Percentiles rank a stretch among this genome's conserved stretches.
phyloP scores from a whole-genome alignment of 164 flowering plant species.

The Vitis riparia region DNA sequence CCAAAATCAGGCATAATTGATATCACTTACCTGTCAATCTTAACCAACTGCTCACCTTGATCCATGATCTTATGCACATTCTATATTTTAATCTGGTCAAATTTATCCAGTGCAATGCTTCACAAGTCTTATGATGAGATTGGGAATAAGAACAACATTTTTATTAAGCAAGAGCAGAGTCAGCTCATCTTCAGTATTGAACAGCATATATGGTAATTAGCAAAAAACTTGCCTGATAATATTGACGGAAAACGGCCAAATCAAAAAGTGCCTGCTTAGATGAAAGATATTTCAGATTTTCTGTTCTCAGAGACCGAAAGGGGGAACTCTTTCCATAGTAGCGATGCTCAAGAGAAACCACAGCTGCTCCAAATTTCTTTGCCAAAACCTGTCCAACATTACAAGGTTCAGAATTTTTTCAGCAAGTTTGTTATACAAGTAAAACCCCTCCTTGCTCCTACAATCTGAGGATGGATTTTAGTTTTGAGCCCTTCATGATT shows the following conservation, averaged over 20 bases:
- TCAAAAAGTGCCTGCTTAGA: slow-evolving; percentile 96
- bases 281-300: slow-evolving; percentile 77
- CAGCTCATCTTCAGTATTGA: no score
- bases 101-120: neutral
- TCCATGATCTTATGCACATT: neutral
- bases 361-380: slow-evolving; percentile 95
- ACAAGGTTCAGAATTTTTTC: slow-evolving; percentile 1
- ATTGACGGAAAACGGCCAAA: slow-evolving; percentile 84
- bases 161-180: no score
- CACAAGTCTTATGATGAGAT: neutral
- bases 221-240: slow-evolving; percentile 67
- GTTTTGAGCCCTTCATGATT: no score
- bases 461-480: neutral
- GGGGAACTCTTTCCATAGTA: slow-evolving; percentile 98
- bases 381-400: slow-evolving; percentile 70
- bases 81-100: no score
- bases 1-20: neutral
- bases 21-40: neutral
- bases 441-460: neutral
- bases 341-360: slow-evolving; percentile 95
- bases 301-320: slow-evolving; percentile 61
- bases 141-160: no score
- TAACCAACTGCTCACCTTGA: neutral
- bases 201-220: neutral
- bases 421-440: neutral